Conservation (phyloP, 208 protist species). For the Acanthamoeba castellanii region DNA sequence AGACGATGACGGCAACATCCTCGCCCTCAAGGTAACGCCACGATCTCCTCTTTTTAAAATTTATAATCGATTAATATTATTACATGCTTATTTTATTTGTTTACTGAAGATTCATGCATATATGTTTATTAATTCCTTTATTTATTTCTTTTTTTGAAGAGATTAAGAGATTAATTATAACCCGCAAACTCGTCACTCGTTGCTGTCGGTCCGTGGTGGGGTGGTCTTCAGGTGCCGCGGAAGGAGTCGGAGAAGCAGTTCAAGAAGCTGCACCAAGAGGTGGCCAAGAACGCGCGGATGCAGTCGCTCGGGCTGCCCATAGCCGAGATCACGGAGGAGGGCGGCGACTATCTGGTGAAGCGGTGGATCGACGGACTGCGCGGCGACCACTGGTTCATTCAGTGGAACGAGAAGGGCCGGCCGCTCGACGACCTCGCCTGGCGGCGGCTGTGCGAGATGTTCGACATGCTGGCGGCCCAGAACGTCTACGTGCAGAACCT, state of each 20-base stretch:
- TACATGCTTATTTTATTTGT: not conserved
- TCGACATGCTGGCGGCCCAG: slow-evolving; percentile 28
- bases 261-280: slow-evolving; percentile 63
- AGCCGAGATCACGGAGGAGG: slow-evolving; percentile 55
- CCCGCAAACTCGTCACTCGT: too few relatives aligned
- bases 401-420: slow-evolving; percentile 65
- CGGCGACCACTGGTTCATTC: slow-evolving; percentile 54
- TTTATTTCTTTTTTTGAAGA: too few relatives aligned
- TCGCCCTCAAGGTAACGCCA: slow-evolving; percentile 30
- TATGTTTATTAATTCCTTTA: too few relatives aligned
- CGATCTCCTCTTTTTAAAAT: not conserved
- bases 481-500: slow-evolving; percentile 66
- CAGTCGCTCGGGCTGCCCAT: not conserved
- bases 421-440: slow-evolving; percentile 28
- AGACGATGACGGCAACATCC: not conserved
- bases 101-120: too few relatives aligned
- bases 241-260: slow-evolving; percentile 66
- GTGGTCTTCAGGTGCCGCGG: not conserved
- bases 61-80: not conserved
- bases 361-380: slow-evolving; percentile 54
- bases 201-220: not conserved
- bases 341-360: slow-evolving; percentile 67
- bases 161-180: too few relatives aligned
- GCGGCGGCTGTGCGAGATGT: slow-evolving; percentile 19
- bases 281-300: slow-evolving; percentile 22